These are phyloP conservation scores for Candida frijolesensis DNA, from an alignment of 1,139 yeast species.

Conservation along the genomic window DNA sequence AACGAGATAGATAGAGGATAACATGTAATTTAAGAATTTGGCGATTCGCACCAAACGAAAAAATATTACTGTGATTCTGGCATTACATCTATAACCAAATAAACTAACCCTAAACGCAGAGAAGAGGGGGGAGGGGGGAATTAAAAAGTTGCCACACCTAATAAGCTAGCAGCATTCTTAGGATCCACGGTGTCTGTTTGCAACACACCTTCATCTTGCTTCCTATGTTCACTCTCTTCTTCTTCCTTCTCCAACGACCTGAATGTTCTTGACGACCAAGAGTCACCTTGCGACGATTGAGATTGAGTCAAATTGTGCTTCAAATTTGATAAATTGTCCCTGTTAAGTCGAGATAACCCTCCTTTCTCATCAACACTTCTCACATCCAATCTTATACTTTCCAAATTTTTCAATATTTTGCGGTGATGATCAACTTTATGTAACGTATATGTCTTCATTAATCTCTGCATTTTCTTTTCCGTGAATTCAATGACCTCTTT, in stretches of 20 bases:
- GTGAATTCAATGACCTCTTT: conserved; percentile 57
- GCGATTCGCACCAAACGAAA: no score
- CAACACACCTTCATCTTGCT: conserved; percentile 17
- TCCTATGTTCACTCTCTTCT: conserved; percentile 28
- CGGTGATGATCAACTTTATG: conserved; percentile 86
- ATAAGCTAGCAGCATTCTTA: conserved; percentile 73
- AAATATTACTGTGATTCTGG: conserved; percentile 6
- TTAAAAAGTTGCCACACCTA: conserved; percentile 72
- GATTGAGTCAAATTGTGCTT: conserved; percentile 52
- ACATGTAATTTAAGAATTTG: no score
- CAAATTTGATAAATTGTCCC: conserved; percentile 59
- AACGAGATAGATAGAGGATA: no score
- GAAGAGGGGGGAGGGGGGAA: no score
- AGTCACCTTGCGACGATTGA: conserved; percentile 55
- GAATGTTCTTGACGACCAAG: conserved; percentile 67
- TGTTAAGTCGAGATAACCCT: conserved; percentile 80
- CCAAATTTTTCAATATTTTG: conserved; percentile 74
- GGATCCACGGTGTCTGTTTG: conserved; percentile 61
- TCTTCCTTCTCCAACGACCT: conserved; percentile 50
- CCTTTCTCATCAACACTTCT: conserved; percentile 78
- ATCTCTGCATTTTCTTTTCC: conserved; percentile 54
- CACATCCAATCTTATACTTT: conserved; percentile 70
- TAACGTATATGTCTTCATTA: conserved; percentile 63
- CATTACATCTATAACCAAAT: neutral
- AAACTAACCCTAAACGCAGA: neutral